These are phyloP conservation scores for Letharia columbiana DNA, from an alignment of 495 filamentous ascomycete species.

Conservation along the genomic window DNA sequence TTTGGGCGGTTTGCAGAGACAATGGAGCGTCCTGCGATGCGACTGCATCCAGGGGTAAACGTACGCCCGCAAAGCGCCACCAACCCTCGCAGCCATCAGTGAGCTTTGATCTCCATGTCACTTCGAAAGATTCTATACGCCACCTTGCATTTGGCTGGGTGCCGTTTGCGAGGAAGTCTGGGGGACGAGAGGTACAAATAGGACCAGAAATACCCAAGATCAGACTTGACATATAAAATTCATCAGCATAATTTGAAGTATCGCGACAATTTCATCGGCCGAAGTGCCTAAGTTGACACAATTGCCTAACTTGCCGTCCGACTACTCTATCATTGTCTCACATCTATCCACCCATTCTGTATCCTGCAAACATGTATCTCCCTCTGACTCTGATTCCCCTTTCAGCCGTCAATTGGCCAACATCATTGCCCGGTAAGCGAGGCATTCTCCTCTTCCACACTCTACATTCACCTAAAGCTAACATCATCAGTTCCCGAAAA, in stretches of 20 bases:
- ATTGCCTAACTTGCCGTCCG: neutral
- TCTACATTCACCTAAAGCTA: neutral
- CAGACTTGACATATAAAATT: neutral
- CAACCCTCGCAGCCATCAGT: neutral
- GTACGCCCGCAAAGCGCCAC: slow-evolving; percentile 5
- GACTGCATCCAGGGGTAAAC: neutral
- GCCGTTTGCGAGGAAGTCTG: neutral
- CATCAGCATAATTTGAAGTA: neutral
- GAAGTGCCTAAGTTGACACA: neutral
- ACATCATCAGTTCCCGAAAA: neutral
- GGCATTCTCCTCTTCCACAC: neutral
- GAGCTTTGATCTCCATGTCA: neutral
- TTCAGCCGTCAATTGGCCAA: neutral
- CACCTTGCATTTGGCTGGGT: neutral
- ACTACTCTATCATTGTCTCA: neutral
- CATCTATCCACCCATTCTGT: neutral
- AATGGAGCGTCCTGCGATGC: neutral
- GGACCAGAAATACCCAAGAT: neutral
- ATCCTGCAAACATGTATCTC: neutral
- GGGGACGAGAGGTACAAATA: neutral
- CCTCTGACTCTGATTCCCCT: neutral
- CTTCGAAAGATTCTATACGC: neutral
- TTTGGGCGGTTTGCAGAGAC: neutral
- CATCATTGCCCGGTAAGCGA: neutral
- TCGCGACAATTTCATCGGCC: neutral